phyloP scores from a whole-genome alignment of 2,329 filamentous ascomycete genomes.

The Penicillium psychrosexuale region DNA sequence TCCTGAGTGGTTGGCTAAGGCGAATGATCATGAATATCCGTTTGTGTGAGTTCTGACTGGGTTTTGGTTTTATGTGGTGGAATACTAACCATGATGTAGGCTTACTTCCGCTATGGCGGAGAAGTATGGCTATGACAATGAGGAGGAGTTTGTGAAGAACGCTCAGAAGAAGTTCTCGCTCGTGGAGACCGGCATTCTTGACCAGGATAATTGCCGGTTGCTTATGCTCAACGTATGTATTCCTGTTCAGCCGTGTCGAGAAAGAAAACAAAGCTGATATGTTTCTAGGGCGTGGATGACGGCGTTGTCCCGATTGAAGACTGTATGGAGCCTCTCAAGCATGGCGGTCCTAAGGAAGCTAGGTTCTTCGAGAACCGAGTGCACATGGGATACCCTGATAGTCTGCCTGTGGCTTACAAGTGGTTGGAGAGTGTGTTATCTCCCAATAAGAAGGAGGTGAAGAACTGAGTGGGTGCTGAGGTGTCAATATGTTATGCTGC shows the following conservation, averaged over 20 bases:
- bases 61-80: neutral
- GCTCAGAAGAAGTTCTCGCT: slow-evolving; percentile 62
- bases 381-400: slow-evolving; percentile 65
- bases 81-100: slow-evolving; percentile 27
- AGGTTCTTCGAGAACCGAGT: slow-evolving; percentile 59
- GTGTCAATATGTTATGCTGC: neutral
- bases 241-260: neutral
- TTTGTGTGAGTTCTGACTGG: slow-evolving; percentile 45
- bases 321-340: slow-evolving; percentile 61
- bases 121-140: slow-evolving; percentile 60
- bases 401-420: slow-evolving; percentile 37
- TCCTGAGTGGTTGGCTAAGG: slow-evolving; percentile 57
- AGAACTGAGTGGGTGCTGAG: slow-evolving; percentile 20
- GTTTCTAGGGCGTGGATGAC: slow-evolving; percentile 55
- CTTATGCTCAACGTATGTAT: slow-evolving; percentile 58
- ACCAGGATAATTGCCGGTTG: slow-evolving; percentile 55
- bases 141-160: slow-evolving; percentile 55
- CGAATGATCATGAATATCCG: slow-evolving; percentile 66
- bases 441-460: slow-evolving; percentile 12
- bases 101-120: slow-evolving; percentile 55
- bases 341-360: slow-evolving; percentile 64
- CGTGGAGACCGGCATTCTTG: slow-evolving; percentile 57
- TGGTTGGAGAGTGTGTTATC: slow-evolving; percentile 36
- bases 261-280: neutral
- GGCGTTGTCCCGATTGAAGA: slow-evolving; percentile 68